These are phyloP conservation scores for Xylaria bambusicola DNA, from an alignment of 495 filamentous ascomycete species.

Conservation along the genomic window DNA sequence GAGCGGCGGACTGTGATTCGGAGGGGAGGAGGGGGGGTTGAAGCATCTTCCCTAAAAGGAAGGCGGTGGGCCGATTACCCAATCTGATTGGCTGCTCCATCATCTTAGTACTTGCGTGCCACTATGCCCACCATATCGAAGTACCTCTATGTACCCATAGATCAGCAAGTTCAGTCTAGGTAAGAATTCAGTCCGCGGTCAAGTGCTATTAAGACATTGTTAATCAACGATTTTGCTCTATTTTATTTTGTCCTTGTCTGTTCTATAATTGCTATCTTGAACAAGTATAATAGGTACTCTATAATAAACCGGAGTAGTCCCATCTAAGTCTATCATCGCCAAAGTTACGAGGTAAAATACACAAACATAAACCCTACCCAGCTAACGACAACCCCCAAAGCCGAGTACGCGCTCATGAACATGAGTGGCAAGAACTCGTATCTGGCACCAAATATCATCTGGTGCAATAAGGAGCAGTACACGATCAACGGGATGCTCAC, in stretches of 20 bases:
- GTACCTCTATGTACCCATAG: neutral
- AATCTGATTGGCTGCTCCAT: constrained; percentile 5
- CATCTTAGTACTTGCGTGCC: neutral
- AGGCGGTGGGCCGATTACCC: constrained; percentile 9
- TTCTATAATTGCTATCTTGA: no score
- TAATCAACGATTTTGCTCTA: neutral
- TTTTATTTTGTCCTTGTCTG: neutral
- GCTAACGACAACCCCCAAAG: constrained; percentile 92
- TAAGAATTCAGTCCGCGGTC: no score
- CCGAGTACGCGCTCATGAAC: constrained; percentile 95
- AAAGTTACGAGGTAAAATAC: constrained; percentile 70
- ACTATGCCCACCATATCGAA: no score
- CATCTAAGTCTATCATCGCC: neutral
- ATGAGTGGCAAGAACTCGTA: constrained; percentile 93
- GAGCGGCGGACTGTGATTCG: constrained; percentile 8
- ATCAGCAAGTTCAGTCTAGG: no score
- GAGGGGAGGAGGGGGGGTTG: no score
- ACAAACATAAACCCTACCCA: constrained; percentile 96
- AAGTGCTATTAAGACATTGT: no score
- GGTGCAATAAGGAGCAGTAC: constrained; percentile 85
- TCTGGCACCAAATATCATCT: constrained; percentile 75
- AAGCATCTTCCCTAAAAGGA: constrained; percentile 18
- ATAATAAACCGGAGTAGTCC: no score
- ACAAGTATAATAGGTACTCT: no score
- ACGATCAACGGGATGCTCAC: constrained; percentile 84